Evolutionary conservation across 495 filamentous ascomycete species (phyloP).

Genomic region (Aspergillus baeticus): DNA sequence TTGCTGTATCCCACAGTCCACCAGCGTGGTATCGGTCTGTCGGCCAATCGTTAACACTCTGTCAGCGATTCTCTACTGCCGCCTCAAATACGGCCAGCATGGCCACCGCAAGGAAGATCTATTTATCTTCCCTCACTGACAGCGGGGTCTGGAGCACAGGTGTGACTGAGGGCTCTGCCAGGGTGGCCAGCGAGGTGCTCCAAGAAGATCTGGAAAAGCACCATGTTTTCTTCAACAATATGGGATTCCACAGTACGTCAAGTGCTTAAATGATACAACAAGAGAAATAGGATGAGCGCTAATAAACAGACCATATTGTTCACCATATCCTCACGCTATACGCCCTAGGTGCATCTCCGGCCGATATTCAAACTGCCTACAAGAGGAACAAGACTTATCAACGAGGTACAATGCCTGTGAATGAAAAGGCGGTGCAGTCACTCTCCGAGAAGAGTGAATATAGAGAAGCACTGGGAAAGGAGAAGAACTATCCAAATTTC

Average conservation of each 20-base stretch:
- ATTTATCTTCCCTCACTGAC: constrained; percentile 52
- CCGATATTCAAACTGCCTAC: constrained; percentile 55
- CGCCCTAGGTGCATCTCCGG: constrained; percentile 63
- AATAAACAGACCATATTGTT: constrained; percentile 56
- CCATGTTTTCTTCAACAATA: constrained; percentile 75
- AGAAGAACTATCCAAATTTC: constrained; percentile 63
- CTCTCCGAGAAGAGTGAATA: constrained; percentile 53
- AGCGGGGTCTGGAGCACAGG: constrained; percentile 51
- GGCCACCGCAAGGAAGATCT: constrained; percentile 64
- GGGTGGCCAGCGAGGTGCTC: constrained; percentile 60
- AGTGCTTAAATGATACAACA: neutral
- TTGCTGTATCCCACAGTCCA: no score
- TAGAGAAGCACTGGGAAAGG: constrained; percentile 47
- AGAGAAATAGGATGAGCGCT: constrained; percentile 14
- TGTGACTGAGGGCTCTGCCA: constrained; percentile 57
- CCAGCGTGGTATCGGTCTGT: no score
- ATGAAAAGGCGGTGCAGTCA: constrained; percentile 45
- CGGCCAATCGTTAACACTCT: no score
- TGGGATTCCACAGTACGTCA: constrained; percentile 65
- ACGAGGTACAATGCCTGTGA: constrained; percentile 38
- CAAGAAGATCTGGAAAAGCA: constrained; percentile 72
- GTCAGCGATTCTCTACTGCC: no score
- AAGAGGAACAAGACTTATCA: constrained; percentile 62
- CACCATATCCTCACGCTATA: constrained; percentile 75
- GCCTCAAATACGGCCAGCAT: constrained; percentile 29